A percentile compares a stretch with the other conserved stretches of the same genome.
phyloP scores from a whole-genome alignment of 352 stramenopile species.

The Pythium aquatile region DNA sequence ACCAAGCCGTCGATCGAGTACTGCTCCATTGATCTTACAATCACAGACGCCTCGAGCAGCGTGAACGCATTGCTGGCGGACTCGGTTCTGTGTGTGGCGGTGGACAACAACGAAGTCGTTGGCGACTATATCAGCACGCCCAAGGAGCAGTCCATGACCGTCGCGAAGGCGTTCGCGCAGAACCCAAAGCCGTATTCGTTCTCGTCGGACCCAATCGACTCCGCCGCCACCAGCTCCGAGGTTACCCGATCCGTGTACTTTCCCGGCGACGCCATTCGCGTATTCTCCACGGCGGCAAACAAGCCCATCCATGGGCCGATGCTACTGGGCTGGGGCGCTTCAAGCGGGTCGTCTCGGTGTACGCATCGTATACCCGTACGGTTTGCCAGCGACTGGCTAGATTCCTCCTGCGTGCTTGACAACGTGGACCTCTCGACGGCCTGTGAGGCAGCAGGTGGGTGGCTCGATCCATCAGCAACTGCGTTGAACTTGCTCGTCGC shows the following conservation, averaged over 20 bases:
- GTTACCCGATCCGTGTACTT: conserved; percentile 18
- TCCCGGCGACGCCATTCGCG: conserved; percentile 34
- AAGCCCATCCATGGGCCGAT: conserved; percentile 18
- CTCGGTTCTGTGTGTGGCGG: conserved; percentile 45
- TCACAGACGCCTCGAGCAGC: conserved; percentile 20
- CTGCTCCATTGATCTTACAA: conserved; percentile 38
- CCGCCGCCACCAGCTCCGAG: not conserved
- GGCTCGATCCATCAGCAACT: conserved; percentile 22
- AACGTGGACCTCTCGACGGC: conserved; percentile 10
- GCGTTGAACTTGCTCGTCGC: conserved; percentile 22
- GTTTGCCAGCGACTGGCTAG: conserved; percentile 24
- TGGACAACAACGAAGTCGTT: conserved; percentile 50
- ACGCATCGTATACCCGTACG: conserved; percentile 24
- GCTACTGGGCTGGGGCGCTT: conserved; percentile 24
- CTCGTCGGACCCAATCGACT: not conserved
- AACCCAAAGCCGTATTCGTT: conserved; percentile 42
- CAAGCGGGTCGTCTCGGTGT: conserved; percentile 31
- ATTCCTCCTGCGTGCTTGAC: conserved; percentile 17
- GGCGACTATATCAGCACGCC: conserved; percentile 34
- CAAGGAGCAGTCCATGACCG: conserved; percentile 33
- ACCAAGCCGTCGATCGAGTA: conserved; percentile 36
- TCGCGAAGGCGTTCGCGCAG: conserved; percentile 36
- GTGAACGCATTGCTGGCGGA: conserved; percentile 40
- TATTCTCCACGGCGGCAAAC: conserved; percentile 24
- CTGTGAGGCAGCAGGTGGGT: conserved; percentile 12